Percentiles rank a stretch among this genome's conserved stretches.
Conservation (phyloP, 2,329 filamentous ascomycete genomes). For the Phyllosticta citribraziliensis region DNA sequence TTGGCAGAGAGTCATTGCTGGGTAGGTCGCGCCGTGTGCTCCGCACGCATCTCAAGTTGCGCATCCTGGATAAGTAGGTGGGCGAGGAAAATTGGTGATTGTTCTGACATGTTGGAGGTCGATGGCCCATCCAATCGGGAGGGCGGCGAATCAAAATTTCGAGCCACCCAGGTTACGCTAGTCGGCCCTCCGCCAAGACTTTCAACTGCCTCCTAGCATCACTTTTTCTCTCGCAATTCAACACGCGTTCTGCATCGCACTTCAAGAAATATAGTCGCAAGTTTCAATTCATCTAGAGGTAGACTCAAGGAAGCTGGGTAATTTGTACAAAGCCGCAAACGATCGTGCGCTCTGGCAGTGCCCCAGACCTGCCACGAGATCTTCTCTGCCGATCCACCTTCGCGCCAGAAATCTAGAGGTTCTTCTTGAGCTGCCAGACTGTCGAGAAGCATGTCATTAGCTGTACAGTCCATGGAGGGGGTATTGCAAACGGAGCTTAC, state of each 20-base stretch:
- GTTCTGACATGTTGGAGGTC: constrained; percentile 10
- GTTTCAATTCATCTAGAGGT: constrained; percentile 6
- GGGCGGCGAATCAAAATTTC: constrained; percentile 11
- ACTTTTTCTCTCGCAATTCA: not conserved
- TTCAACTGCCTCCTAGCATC: not conserved
- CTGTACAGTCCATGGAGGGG: not conserved
- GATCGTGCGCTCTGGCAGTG: not conserved
- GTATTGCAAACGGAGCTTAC: constrained; percentile 34
- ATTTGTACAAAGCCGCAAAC: constrained; percentile 7
- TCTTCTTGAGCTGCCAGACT: constrained; percentile 63
- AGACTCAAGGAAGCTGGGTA: not conserved
- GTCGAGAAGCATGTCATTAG: constrained; percentile 18
- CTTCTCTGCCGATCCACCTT: not conserved
- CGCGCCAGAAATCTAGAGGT: constrained; percentile 22
- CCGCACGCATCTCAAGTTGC: constrained; percentile 73
- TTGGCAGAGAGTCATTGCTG: constrained; percentile 39
- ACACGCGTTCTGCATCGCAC: not conserved
- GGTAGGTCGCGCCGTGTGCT: constrained; percentile 56
- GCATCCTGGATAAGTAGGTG: constrained; percentile 50
- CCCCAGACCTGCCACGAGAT: not conserved
- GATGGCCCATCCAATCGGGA: not conserved
- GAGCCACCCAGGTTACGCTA: constrained; percentile 5
- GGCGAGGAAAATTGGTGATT: constrained; percentile 8
- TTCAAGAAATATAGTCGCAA: not conserved
- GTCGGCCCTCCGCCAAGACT: constrained; percentile 10